Percentiles rank a stretch among this genome's conserved stretches.
Conservation (phyloP, 805 yeast species). For the Wickerhamiella azymoides region DNA sequence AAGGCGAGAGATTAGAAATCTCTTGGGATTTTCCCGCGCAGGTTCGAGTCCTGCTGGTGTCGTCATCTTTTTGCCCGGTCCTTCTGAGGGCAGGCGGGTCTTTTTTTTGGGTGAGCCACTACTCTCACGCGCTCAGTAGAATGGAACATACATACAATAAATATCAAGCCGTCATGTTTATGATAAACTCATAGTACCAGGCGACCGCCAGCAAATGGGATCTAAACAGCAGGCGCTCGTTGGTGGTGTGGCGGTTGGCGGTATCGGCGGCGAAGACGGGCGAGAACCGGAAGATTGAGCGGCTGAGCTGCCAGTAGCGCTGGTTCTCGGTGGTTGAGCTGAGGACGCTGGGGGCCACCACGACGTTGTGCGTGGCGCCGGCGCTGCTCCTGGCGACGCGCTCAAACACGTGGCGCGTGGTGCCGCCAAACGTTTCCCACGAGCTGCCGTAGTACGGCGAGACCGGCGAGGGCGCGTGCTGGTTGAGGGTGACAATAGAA, state of each 20-base stretch:
- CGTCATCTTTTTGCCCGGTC: conserved; percentile 9
- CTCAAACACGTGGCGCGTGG: conserved; percentile 48
- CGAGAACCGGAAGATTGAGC: conserved; percentile 46
- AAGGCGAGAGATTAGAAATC: conserved; percentile 17
- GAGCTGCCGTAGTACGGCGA: conserved; percentile 32
- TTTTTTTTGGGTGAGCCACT: too few relatives aligned
- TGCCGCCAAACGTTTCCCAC: conserved; percentile 50
- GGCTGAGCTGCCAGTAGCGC: conserved; percentile 48
- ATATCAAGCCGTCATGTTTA: conserved; percentile 13
- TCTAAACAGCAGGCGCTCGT: conserved; percentile 41
- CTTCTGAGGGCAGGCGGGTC: background rate
- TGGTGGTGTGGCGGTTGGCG: conserved; percentile 39
- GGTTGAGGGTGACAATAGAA: conserved; percentile 22
- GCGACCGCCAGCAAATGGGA: conserved; percentile 34
- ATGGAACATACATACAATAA: background rate
- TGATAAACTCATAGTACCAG: conserved; percentile 23
- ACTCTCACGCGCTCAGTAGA: too few relatives aligned
- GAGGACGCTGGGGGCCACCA: conserved; percentile 46
- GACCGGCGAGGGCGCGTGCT: conserved; percentile 40
- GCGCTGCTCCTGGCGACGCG: conserved; percentile 26
- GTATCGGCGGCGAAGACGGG: conserved; percentile 33
- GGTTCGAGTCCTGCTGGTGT: conserved; percentile 18
- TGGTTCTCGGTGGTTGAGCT: conserved; percentile 62
- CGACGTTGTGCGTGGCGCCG: conserved; percentile 24
- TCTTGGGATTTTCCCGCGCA: conserved; percentile 17